Base-by-base conservation (phyloP, 169 alveolate genomes). In the Plasmodium gallinaceum region DNA sequence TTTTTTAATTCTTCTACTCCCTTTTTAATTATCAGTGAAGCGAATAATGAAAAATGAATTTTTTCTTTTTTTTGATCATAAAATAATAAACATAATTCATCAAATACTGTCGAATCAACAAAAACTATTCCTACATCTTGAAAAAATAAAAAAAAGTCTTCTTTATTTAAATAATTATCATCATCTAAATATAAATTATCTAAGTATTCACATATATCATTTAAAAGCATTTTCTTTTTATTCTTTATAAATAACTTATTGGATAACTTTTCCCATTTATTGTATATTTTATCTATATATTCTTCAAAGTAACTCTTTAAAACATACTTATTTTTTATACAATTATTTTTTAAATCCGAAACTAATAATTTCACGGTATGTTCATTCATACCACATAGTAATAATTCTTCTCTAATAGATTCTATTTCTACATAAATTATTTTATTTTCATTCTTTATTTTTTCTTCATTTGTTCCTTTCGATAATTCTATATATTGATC, bases 201-300 rank as follows among this genome's bases (percentile, higher is more conserved):
- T 57, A 78, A 64, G 51, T 78, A 78, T 65, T 64, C 89, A 65
- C 89, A 78, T 54, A 78, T 68, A 48, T 78, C 89, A 65, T 78
- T 78, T 46, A 78, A 20, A 24, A 14, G 18, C 89, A 78, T 78
- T 22, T 65, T 78, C 22, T 78, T 78, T n/a, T 65, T 78, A 65
- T 78, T 78, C 48, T 70, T 52, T 48, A 78, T 10, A 58, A 78
- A 78, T 48, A 78, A 64, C 45, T 78, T 78, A 51, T 58, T 58
- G 32, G 89, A 64, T 48, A 78, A 18, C 14, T 65, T 78, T 46
- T 78, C 89, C 89, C 89, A 78, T 8, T 65, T 78, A 24, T 42
- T 65, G n/a, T 64, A 66, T 18, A 78, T 78, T 32, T 78, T 78
- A 12, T 78, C 58, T 32, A 78, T 78, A 10, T 78, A 78, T 65